Percentiles rank a stretch among this genome's conserved stretches.
Conservation (phyloP, 202 grass and related monocot species). For the Panicum virgatum region DNA sequence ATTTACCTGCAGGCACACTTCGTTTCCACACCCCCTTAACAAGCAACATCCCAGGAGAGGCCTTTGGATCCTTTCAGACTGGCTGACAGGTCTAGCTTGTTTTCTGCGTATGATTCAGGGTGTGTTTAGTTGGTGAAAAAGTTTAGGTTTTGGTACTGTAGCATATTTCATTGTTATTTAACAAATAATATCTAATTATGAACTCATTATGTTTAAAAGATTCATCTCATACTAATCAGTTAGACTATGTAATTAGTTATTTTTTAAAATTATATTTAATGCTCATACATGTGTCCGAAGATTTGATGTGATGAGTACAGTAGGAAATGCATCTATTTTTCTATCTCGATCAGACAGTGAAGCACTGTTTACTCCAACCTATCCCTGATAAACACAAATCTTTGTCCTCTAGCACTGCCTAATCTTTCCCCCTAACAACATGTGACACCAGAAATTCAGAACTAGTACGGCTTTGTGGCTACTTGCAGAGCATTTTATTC, state of each 20-base stretch:
- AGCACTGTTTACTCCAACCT: not conserved
- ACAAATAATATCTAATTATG: no score
- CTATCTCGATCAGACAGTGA: not conserved
- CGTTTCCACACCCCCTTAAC: conserved; percentile 3
- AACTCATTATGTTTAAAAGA: no score
- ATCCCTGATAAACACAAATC: conserved; percentile 24
- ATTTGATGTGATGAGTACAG: no score
- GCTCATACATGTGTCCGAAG: no score
- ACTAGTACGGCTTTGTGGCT: not conserved
- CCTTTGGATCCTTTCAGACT: conserved; percentile 24
- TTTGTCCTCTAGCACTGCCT: not conserved
- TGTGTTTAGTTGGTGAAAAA: no score
- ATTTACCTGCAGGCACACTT: not conserved
- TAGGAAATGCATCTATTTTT: not conserved
- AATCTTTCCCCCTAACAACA: not conserved
- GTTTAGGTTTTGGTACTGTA: no score
- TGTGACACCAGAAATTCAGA: conserved; percentile 2
- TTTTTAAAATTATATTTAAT: no score
- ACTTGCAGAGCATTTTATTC: conserved; percentile 3
- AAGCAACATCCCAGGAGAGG: conserved; percentile 6
- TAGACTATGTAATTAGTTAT: no score
- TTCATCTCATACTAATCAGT: no score
- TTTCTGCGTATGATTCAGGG: conserved; percentile 6
- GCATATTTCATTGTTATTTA: no score
- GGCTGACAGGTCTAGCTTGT: not conserved